Conservation (phyloP, 2,329 filamentous ascomycete genomes). For the Hypoxylon sp. region DNA sequence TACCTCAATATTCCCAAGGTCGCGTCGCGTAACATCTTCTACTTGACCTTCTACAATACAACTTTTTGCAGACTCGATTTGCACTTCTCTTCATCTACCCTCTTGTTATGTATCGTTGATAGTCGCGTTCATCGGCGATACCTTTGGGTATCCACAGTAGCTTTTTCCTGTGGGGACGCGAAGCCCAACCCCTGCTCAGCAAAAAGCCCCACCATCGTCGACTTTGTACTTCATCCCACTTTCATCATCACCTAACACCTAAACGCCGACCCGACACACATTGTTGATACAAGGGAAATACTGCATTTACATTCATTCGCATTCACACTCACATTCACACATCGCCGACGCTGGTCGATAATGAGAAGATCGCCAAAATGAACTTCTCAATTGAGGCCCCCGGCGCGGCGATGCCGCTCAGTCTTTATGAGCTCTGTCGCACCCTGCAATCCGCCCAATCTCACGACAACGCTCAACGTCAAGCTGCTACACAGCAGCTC, state of each 20-base stretch:
- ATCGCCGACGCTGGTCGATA: neutral
- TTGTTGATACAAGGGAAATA: neutral
- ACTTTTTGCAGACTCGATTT: neutral
- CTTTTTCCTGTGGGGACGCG: neutral
- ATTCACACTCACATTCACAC: neutral
- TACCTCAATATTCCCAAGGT: neutral
- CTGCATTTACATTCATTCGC: neutral
- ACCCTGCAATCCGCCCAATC: constrained; percentile 75
- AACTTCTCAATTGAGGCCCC: constrained; percentile 82
- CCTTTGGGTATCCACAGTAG: constrained; percentile 4
- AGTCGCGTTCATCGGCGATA: neutral
- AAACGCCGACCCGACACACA: neutral
- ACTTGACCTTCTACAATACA: neutral
- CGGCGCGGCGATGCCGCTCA: constrained; percentile 83
- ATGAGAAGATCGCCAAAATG: constrained; percentile 62
- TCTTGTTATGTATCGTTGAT: neutral
- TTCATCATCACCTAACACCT: constrained; percentile 2
- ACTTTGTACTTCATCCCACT: constrained; percentile 26
- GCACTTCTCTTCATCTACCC: neutral
- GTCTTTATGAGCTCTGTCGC: constrained; percentile 73
- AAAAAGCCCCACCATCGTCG: neutral
- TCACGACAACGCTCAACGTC: constrained; percentile 72
- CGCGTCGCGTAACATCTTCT: neutral
- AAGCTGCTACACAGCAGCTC: constrained; percentile 79
- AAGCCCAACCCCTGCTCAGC: neutral